Percentiles rank a stretch among this genome's conserved stretches.
phyloP scores from a whole-genome alignment of 305 asterid species.

The Fraxinus baroniana region DNA sequence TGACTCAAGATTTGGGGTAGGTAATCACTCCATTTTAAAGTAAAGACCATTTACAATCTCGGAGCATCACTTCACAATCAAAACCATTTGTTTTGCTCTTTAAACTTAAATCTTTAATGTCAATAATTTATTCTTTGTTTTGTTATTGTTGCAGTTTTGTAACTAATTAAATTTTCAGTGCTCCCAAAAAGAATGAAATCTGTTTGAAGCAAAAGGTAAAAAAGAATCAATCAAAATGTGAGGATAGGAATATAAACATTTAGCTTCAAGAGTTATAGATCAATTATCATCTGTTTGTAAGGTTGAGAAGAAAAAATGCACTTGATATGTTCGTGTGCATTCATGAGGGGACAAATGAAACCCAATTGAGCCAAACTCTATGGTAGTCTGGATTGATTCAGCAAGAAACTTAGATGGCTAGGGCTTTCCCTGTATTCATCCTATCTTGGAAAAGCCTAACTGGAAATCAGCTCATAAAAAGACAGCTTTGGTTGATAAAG shows the following conservation, averaged over 20 bases:
- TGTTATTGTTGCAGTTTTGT: not conserved
- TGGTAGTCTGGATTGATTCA: not conserved
- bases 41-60: not conserved
- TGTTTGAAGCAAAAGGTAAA: not conserved
- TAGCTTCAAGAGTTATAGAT: not conserved
- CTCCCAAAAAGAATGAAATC: not conserved
- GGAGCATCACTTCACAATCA: not conserved
- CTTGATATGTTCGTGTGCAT: not conserved
- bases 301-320: not conserved
- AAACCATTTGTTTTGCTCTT: not conserved
- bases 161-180: not conserved
- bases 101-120: not conserved
- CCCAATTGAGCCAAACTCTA: not conserved
- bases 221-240: not conserved
- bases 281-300: not conserved
- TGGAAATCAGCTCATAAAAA: not conserved
- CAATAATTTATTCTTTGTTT: not conserved
- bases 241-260: not conserved
- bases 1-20: not conserved
- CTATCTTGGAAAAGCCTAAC: not conserved
- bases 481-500: not conserved
- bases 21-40: not conserved
- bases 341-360: not conserved
- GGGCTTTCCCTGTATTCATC: not conserved
- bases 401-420: not conserved